Base-by-base conservation (phyloP, 306 rosid species). In the Malus fusca region DNA sequence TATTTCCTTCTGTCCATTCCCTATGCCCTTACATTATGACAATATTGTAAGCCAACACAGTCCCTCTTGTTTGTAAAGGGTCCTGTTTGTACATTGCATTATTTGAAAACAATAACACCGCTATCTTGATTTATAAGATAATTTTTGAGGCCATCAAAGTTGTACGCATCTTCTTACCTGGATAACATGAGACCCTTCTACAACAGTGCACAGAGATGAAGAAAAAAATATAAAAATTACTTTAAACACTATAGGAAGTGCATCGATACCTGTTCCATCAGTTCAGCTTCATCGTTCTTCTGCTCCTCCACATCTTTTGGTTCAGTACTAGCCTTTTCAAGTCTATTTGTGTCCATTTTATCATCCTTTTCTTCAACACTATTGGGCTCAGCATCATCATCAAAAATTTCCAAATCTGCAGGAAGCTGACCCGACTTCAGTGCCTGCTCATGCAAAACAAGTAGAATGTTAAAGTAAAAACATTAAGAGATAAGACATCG, bases 341-440 rank as follows among this genome's bases (percentile, higher is more conserved):
- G n/a, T n/a, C n/a, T 73, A 60, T 46, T 69, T 22, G 51, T 55
- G 68, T 73, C 78, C 73, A 58, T 74, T 21, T 69, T 80, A 53
- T 82, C 88, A 17, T 73, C 81, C 44, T 81, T 83, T 63, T 82
- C 88, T 55, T 84, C 37, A 76, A 56, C 79, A 61, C 65, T 85
- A 79, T 83, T 79, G 48, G 75, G 25, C 62, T 58, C 65, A 26
- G 82, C 58, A 74, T 83, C 84, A 46, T 86, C 96, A 74, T 81
- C 86, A 75, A 86, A 65, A 43, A 82, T 73, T 71, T 85, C 59
- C 40, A 91, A 83, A 81, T 91, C 96, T 48, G 84, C 87, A 79
- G 98, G 98, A 77, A 94, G 92, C 83, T 90, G 97, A 25, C 98
- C 98, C 2, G 90, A 91, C 80, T 90, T 88, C 75, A 94, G 76